Conservation (phyloP, 805 yeast genomes). For the Saccharomycopsis malanga region DNA sequence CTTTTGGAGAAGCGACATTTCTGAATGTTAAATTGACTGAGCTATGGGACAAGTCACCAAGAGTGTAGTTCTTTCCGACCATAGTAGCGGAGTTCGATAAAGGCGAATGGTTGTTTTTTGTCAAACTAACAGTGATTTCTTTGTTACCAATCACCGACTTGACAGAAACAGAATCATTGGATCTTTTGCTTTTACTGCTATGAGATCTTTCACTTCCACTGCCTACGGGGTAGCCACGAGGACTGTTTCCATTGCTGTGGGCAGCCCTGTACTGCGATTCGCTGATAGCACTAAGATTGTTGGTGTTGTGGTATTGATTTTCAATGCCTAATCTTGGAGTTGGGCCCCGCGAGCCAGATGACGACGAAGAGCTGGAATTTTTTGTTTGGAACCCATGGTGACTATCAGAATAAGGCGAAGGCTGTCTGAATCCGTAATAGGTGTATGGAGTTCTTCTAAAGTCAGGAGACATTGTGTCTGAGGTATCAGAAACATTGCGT, state of each 20-base stretch:
- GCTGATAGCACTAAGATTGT: constrained; percentile 1
- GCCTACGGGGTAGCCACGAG: not conserved
- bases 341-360: not conserved
- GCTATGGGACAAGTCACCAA: constrained; percentile 14
- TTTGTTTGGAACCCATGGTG: not conserved
- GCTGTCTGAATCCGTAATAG: not conserved
- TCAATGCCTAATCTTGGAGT: not conserved
- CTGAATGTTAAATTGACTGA: constrained; percentile 11
- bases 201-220: not conserved
- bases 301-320: not conserved
- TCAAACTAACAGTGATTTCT: constrained; percentile 15
- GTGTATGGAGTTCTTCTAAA: no score
- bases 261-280: constrained; percentile 1
- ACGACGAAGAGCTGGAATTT: not conserved
- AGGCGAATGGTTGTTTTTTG: constrained; percentile 5
- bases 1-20: constrained; percentile 11
- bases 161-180: constrained; percentile 15
- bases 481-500: no score
- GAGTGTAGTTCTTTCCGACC: not conserved
- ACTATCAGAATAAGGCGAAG: not conserved
- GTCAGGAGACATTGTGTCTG: no score
- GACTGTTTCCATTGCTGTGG: not conserved
- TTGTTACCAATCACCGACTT: constrained; percentile 15
- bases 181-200: constrained; percentile 6
- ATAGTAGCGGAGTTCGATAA: not conserved